phyloP scores from a whole-genome alignment of 2,329 filamentous ascomycete genomes.

The Didymella pinodella region DNA sequence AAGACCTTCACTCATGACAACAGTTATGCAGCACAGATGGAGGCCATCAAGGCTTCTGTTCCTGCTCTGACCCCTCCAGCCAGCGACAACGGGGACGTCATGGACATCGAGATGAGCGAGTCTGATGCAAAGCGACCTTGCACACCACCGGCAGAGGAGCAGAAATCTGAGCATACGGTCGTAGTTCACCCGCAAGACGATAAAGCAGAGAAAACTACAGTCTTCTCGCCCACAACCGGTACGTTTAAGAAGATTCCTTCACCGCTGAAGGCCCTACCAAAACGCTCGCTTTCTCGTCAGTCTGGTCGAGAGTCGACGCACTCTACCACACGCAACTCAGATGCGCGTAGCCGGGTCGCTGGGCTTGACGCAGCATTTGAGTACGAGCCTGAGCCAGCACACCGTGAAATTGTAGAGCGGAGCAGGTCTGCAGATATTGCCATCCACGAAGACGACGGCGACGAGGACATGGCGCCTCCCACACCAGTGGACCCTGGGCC shows the following conservation, averaged over 20 bases:
- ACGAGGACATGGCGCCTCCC: slow-evolving; percentile 37
- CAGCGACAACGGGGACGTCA: slow-evolving; percentile 64
- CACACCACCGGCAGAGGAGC: slow-evolving; percentile 35
- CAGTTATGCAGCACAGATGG: slow-evolving; percentile 46
- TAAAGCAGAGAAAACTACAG: slow-evolving; percentile 34
- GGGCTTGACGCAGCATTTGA: slow-evolving; percentile 22
- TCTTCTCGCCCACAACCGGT: slow-evolving; percentile 51
- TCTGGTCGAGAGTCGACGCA: slow-evolving; percentile 27
- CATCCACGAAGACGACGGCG: slow-evolving; percentile 48
- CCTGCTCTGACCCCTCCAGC: slow-evolving; percentile 68
- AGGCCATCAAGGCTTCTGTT: slow-evolving; percentile 54
- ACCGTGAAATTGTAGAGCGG: slow-evolving; percentile 12
- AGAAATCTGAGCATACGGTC: slow-evolving; percentile 21
- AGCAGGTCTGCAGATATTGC: slow-evolving; percentile 32
- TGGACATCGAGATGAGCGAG: slow-evolving; percentile 42
- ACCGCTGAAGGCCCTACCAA: slow-evolving; percentile 36
- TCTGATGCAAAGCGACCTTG: slow-evolving; percentile 29
- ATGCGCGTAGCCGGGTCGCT: slow-evolving; percentile 29
- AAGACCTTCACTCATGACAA: slow-evolving; percentile 51
- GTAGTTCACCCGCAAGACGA: slow-evolving; percentile 18
- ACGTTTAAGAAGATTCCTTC: slow-evolving; percentile 48
- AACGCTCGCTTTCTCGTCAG: slow-evolving; percentile 24
- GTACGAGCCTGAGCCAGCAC: slow-evolving; percentile 14
- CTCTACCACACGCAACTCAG: slow-evolving; percentile 32
- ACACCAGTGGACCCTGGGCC: slow-evolving; percentile 38